Evolutionary conservation across 208 protist genomes (phyloP).

Genomic region (Trypanosoma lewisi): DNA sequence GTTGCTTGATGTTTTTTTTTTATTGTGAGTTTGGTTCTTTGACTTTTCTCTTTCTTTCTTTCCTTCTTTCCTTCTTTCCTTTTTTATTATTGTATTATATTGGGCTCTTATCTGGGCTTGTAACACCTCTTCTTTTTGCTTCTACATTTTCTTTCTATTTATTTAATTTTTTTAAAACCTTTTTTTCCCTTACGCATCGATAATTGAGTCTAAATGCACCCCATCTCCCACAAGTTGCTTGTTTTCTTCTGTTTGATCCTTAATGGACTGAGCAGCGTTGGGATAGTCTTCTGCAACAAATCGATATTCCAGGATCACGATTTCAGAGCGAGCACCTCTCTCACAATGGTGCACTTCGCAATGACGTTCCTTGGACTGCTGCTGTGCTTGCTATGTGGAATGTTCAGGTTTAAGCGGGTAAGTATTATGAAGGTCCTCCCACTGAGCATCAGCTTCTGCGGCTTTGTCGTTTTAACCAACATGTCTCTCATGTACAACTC

Average conservation of each 20-base stretch:
- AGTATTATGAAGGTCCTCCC: conserved; percentile 55
- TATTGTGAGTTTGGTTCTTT: conserved; percentile 15
- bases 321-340: conserved; percentile 54
- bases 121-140: conserved; percentile 5
- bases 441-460: conserved; percentile 77
- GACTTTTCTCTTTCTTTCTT: conserved; percentile 8
- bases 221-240: conserved; percentile 13
- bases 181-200: too few relatives aligned
- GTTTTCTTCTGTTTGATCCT: conserved; percentile 45
- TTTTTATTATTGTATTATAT: conserved; percentile 10
- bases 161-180: conserved; percentile 7
- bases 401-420: conserved; percentile 60
- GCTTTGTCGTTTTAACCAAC: conserved; percentile 89
- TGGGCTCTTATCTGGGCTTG: conserved; percentile 8
- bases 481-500: conserved; percentile 85
- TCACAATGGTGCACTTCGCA: conserved; percentile 74
- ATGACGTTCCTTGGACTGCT: conserved; percentile 55
- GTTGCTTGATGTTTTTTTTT: not conserved
- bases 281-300: conserved; percentile 75
- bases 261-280: conserved; percentile 50
- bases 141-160: conserved; percentile 1
- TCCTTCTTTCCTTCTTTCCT: not conserved
- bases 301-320: conserved; percentile 48
- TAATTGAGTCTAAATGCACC: too few relatives aligned
- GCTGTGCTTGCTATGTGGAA: conserved; percentile 35